Base-by-base conservation (phyloP, 208 protist genomes). In the Leishmania gerbilli region DNA sequence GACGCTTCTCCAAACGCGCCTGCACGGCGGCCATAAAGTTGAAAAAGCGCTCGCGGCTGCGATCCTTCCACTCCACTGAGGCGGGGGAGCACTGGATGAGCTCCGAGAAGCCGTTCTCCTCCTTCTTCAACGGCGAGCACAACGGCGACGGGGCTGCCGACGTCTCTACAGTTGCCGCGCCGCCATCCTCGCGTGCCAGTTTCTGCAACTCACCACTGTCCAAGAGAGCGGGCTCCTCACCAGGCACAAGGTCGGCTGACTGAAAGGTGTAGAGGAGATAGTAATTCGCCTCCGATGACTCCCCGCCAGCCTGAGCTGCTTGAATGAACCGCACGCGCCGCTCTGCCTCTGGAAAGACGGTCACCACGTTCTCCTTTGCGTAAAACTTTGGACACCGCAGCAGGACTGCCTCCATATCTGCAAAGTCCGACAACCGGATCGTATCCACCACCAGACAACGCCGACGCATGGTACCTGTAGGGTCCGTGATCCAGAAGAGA, bases 191-290 rank as follows among this genome's bases (percentile, higher is more conserved):
- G n/a, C 67, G 72, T 37, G 74, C 67, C 3, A 90, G 69, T 8
- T 84, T 81, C 34, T 88, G 80, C 53, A 34, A 71, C 67, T 79
- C 76, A 27, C 15, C 40, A 40, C 71, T 67, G 6, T 7, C 76
- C 53, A 65, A 77, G 45, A 0, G 31, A 31, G 80, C 58, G 27
- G 47, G 71, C 1, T 42, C 34, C 62, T 45, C 72, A 17, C 64
- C 45, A 17, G 64, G 62, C 19, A 69, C 62, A 62, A 84, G 86
- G 68, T 82, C 71, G 24, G 79, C 79, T 3, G 84, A n/a, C 78
- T 92, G 89, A 55, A 92, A 92, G 34, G 84, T 90, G 76, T 83
- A 87, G 67, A 92, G 77, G 7, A 85, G 62, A 72, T 86, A 92
- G 49, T 82, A 79, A 34, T 37, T 47, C 1, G 76, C 62, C 15